phyloP scores from a whole-genome alignment of 148 eudicot species.

The Rhododendron mucronatum region DNA sequence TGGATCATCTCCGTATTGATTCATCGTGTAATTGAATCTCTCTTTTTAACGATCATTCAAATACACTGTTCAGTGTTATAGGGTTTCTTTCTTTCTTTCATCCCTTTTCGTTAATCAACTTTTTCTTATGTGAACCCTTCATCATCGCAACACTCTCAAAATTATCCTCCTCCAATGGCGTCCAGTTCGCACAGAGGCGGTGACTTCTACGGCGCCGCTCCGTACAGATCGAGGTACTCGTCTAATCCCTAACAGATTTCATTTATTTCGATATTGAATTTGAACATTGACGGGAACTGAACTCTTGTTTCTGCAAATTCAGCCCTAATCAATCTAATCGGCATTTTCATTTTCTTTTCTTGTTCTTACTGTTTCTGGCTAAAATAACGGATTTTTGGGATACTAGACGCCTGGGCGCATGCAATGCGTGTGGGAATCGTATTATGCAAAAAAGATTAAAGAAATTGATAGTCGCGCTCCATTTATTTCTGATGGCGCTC shows the following conservation, averaged over 20 bases:
- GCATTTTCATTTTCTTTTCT: background rate
- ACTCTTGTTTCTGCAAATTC: background rate
- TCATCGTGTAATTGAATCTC: background rate
- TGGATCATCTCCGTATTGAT: background rate
- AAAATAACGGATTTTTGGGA: background rate
- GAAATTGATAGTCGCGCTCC: too few species aligned
- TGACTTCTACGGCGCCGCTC: conserved; percentile 35
- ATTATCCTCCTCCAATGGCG: conserved; percentile 25
- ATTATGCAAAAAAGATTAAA: background rate
- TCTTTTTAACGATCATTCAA: background rate
- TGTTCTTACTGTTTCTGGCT: background rate
- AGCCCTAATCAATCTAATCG: background rate
- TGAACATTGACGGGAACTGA: background rate
- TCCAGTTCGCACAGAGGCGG: conserved; percentile 24
- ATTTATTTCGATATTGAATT: background rate
- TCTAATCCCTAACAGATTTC: background rate
- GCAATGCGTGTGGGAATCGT: background rate
- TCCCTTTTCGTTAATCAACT: background rate
- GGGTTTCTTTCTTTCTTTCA: background rate
- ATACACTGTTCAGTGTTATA: background rate
- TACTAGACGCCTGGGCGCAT: too few species aligned
- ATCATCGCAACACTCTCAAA: background rate
- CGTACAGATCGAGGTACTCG: conserved; percentile 56
- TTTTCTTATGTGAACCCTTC: background rate
- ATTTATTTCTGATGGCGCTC: too few species aligned